Base-by-base conservation (phyloP, 805 yeast species). In the Kodamaea neixiangensis region DNA sequence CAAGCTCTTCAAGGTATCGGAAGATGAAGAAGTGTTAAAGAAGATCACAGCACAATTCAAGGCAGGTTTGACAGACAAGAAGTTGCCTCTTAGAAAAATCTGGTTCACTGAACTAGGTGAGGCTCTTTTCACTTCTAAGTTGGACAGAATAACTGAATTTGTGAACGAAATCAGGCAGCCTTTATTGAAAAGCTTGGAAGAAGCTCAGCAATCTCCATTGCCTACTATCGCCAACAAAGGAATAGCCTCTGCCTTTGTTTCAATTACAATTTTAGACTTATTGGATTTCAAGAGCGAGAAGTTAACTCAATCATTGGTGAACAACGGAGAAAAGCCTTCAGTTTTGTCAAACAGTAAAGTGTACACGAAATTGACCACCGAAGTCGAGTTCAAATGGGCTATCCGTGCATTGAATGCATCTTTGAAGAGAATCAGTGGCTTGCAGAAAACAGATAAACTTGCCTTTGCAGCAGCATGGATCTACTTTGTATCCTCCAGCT, bases 31-130 rank as follows among this genome's bases (percentile, higher is more conserved):
- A 2, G 45, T 20, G 11, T 37, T 42, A 31, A 47, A 49, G 15
- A 56, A 67, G 21, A 52, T 71, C 48, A 42, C 67, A 59, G 47
- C 65, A 47, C 54, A 60, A 43, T 63, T 88, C 29, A 67, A 66
- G n/a, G 67, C 73, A 14, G 97, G 97, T 0, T 68, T 90, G 11
- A 63, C 68, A 11, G 92, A 88, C 35, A 77, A 87, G 58, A 88
- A 87, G 56, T 66, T 77, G 10, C 79, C 79, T 29, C 66, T 88
- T 19, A 79, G 86, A 57, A 82, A 81, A 60, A 68, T 81, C 17
- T 93, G 97, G 97, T 76, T 78, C 49, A 61, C 75, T 34, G 66
- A 80, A 33, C 60, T 86, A 13, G 85, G 82, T 3, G 56, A 63
- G 1, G 56, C 63, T 5, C 46, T 76, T 2, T 47, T 60, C 25